Conservation (phyloP, 176 grass and related monocot species). For the Cocos nucifera region DNA sequence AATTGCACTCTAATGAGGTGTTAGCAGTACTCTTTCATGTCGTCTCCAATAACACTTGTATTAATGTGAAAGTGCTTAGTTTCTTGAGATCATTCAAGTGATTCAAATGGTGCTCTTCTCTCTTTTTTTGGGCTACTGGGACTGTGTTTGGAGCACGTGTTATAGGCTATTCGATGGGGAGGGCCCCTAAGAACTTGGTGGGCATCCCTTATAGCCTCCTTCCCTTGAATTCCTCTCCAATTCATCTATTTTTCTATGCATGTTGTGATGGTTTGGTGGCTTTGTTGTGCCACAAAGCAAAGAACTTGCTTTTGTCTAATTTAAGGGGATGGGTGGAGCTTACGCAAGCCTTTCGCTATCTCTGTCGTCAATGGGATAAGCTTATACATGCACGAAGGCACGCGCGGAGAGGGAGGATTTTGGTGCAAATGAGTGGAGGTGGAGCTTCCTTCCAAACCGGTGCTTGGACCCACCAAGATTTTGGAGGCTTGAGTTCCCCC, state of each 20-base stretch:
- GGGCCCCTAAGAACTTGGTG: too few species aligned
- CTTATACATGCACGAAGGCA: slow-evolving; percentile 12
- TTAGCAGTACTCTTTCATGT: not conserved
- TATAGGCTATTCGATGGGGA: too few species aligned
- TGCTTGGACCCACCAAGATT: not conserved
- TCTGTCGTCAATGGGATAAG: slow-evolving; percentile 28
- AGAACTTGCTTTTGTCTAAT: not conserved
- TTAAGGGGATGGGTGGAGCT: slow-evolving; percentile 17
- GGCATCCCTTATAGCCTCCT: too few species aligned
- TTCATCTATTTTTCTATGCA: too few species aligned
- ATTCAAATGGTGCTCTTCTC: too few species aligned
- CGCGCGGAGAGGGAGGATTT: slow-evolving; percentile 6
- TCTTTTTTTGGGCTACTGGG: too few species aligned
- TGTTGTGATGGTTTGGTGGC: too few species aligned
- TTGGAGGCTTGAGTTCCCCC: too few species aligned
- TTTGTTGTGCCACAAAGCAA: not conserved
- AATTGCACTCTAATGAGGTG: slow-evolving; percentile 24
- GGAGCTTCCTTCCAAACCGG: not conserved
- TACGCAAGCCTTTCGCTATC: slow-evolving; percentile 33
- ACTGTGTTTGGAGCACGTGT: too few species aligned
- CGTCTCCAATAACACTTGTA: not conserved
- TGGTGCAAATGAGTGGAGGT: not conserved
- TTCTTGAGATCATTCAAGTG: too few species aligned
- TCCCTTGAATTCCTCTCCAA: too few species aligned
- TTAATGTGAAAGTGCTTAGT: not conserved